These are phyloP conservation scores for Dalechampia spathulata DNA, from an alignment of 441 rosid species.

Conservation along the genomic window DNA sequence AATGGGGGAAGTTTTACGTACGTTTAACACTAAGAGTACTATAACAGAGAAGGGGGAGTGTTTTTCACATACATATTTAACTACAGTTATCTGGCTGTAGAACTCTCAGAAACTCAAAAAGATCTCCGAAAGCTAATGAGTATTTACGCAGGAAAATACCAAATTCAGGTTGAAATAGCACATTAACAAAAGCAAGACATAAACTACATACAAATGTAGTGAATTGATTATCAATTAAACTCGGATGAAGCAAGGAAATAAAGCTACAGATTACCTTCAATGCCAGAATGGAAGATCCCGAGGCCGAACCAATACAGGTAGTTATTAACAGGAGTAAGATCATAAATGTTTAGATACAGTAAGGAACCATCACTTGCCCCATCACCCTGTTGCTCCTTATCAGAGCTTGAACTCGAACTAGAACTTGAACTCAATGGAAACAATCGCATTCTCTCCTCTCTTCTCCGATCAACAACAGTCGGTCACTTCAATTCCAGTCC, in stretches of 20 bases:
- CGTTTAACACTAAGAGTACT: too few relatives aligned
- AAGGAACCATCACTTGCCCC: conserved; percentile 31
- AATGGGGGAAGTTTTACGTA: too few relatives aligned
- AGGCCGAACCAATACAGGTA: conserved; percentile 91
- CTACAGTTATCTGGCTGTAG: too few relatives aligned
- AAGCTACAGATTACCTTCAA: conserved; percentile 49
- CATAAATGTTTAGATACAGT: conserved; percentile 87
- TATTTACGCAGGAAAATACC: not conserved
- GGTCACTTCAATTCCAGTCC: conserved; percentile 13
- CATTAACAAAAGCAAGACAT: not conserved
- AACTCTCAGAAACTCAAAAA: too few relatives aligned
- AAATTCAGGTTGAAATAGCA: not conserved
- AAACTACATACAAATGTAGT: not conserved
- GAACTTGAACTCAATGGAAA: conserved; percentile 47
- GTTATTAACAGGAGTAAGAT: conserved; percentile 85
- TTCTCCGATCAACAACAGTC: conserved; percentile 2
- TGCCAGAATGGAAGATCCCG: conserved; percentile 90
- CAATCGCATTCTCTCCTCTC: conserved; percentile 52
- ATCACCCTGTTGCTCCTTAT: conserved; percentile 32
- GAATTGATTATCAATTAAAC: not conserved
- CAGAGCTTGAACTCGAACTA: conserved; percentile 25
- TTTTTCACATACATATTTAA: too few relatives aligned
- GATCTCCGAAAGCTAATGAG: too few relatives aligned
- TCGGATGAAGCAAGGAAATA: not conserved
- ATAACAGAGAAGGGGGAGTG: too few relatives aligned